Evolutionary conservation across 2,329 filamentous ascomycete genomes (phyloP), one percentile per base, ranked within the genome.

Genomic region (Lasiodiplodia sp.): DNA sequence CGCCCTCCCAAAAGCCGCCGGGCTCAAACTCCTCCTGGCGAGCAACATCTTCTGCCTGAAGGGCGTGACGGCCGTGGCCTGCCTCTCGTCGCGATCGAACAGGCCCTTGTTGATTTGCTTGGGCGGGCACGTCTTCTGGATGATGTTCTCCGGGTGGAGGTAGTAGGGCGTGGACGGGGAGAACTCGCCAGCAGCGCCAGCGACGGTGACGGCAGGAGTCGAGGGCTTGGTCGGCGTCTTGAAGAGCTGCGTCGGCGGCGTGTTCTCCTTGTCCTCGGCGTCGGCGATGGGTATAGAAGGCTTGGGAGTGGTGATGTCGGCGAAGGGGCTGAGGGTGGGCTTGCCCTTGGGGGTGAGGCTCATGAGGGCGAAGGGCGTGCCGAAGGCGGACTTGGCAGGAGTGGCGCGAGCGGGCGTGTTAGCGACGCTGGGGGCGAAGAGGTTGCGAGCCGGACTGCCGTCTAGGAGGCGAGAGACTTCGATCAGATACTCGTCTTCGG

Each of bases 71-170:
- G 34, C 57, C 12, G 37, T 8, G 1, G 12, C 44, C 60, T 12
- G 4, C 28, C 25, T 28, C 34, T 3, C 38, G 21, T 23, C 49
- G 55, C 60, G 18, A 3, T 66, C 58, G 47, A 73, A 72, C 28
- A 72, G 16, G 14, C 66, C 57, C 47, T 57, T 65, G 14, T 63
- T 51, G 25, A 18, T 38, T 72, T 85, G 83, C 73, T 87, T 87
- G 0, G 85, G 84, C 1, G 86, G 86, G 68, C 84, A 85, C 0
- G 86, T 87, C 73, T 85, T 82, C 68, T 86, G 85, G 3, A 84
- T 79, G 18, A 85, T 72, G 44, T 78, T 77, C 70, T 78, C 77
- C 47, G 78, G 80, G 70, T 81, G 80, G 28, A 81, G 75, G 70
- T 82, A 83, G 72, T 81, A 85, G 23, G 82, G 84, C 8, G 81